These are phyloP conservation scores for Globisporangium sylvaticum DNA, from an alignment of 352 stramenopile genomes.

Conservation along the genomic window DNA sequence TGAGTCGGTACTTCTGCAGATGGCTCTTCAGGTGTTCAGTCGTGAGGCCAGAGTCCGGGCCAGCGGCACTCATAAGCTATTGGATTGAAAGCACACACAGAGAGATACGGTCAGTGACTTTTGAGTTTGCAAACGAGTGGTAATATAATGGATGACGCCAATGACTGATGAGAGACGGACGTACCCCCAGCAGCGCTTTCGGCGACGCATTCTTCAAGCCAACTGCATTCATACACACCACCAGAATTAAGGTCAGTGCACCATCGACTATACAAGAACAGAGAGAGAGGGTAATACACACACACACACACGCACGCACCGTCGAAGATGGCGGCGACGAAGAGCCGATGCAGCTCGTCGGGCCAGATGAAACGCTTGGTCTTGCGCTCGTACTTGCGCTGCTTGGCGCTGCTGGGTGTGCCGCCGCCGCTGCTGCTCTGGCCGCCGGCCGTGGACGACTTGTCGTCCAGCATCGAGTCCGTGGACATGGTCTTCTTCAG, in stretches of 20 bases:
- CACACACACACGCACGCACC: slow-evolving; percentile 28
- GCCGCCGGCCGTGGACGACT: slow-evolving; percentile 2
- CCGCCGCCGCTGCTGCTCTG: slow-evolving; percentile 19
- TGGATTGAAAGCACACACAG: slow-evolving; percentile 13
- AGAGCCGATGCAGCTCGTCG: slow-evolving; percentile 84
- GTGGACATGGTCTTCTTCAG: slow-evolving; percentile 22
- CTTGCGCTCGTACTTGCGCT: slow-evolving; percentile 88
- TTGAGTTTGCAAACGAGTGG: slow-evolving; percentile 6
- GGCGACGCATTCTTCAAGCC: slow-evolving; percentile 85
- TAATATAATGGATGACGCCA: not conserved
- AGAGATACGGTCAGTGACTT: not conserved
- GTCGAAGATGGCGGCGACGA: slow-evolving; percentile 87
- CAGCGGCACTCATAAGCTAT: slow-evolving; percentile 67
- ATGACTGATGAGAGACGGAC: slow-evolving; percentile 12
- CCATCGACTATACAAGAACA: not conserved
- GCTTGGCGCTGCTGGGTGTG: slow-evolving; percentile 21
- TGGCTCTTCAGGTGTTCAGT: slow-evolving; percentile 88
- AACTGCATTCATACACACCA: slow-evolving; percentile 29
- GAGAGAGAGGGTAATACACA: not conserved
- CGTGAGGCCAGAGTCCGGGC: slow-evolving; percentile 55
- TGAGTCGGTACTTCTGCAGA: slow-evolving; percentile 87
- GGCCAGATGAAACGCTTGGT: slow-evolving; percentile 87
- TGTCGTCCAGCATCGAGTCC: slow-evolving; percentile 19
- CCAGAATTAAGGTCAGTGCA: slow-evolving; percentile 6
- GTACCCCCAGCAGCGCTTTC: slow-evolving; percentile 72